phyloP scores from a whole-genome alignment of 2,329 filamentous ascomycete genomes.

The Pochonia chlamydosporia region DNA sequence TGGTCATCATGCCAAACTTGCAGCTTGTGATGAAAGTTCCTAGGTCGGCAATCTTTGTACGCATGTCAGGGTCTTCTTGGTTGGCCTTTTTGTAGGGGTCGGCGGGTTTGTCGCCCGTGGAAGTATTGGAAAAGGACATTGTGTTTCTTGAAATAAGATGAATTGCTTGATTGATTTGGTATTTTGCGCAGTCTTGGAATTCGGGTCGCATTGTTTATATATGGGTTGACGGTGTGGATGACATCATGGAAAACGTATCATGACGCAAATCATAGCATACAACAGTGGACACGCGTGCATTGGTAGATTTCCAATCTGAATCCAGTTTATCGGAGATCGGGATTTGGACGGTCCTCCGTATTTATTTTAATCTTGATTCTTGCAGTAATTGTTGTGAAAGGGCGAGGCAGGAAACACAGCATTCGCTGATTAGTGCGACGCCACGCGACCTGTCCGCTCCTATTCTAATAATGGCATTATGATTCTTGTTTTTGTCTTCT shows the following conservation, averaged over 20 bases:
- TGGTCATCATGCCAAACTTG: slow-evolving; percentile 91
- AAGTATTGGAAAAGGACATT: slow-evolving; percentile 47
- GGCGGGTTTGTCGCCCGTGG: slow-evolving; percentile 55
- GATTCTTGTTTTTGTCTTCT: no score
- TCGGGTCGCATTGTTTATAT: not conserved
- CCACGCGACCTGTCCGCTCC: no score
- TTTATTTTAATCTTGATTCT: no score
- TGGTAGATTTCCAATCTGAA: not conserved
- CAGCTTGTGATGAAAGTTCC: slow-evolving; percentile 61
- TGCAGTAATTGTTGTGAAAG: no score
- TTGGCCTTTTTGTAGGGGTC: slow-evolving; percentile 79
- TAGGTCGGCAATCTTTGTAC: slow-evolving; percentile 73
- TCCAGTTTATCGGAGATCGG: no score
- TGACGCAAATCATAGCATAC: not conserved
- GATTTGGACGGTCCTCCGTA: no score
- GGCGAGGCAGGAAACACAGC: no score
- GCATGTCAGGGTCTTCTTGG: slow-evolving; percentile 55
- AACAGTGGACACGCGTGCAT: not conserved
- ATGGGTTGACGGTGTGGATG: no score
- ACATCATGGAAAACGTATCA: not conserved
- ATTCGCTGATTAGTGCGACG: no score
- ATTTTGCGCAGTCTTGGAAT: not conserved
- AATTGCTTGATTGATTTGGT: not conserved
- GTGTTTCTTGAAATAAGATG: not conserved
- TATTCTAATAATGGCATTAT: no score